A percentile compares a stretch with the other conserved stretches of the same genome.
Conservation (phyloP, 495 filamentous ascomycete species). For the Aspergillus funiculosus region DNA sequence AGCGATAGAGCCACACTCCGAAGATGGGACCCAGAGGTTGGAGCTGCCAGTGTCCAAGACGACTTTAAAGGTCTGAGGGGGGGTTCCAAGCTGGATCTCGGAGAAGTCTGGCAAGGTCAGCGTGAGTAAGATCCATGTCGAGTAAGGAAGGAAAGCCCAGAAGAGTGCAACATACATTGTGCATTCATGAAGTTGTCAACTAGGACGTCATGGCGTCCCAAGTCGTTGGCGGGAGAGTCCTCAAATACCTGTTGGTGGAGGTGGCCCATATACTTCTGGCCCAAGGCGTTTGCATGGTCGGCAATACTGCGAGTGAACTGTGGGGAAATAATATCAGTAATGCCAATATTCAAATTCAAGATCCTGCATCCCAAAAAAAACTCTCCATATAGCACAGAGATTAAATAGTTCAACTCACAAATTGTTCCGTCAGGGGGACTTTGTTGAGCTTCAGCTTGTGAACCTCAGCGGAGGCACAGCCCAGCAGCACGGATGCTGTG, state of each 20-base stretch:
- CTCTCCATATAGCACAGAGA: no score
- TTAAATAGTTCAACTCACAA: constrained; percentile 53
- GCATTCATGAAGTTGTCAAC: constrained; percentile 98
- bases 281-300: constrained; percentile 70
- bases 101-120: constrained; percentile 75
- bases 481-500: constrained; percentile 74
- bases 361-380: not conserved
- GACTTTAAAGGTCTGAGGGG: constrained; percentile 95
- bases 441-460: constrained; percentile 98
- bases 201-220: constrained; percentile 73
- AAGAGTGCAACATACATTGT: constrained; percentile 78
- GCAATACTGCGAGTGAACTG: constrained; percentile 74
- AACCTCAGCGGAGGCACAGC: constrained; percentile 73
- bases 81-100: constrained; percentile 86
- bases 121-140: not conserved
- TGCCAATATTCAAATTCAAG: not conserved
- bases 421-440: constrained; percentile 83
- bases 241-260: constrained; percentile 69
- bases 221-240: constrained; percentile 59
- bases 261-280: constrained; percentile 80
- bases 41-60: constrained; percentile 98
- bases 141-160: not conserved
- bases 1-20: constrained; percentile 87
- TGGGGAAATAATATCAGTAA: not conserved
- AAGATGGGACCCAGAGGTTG: constrained; percentile 96